These are phyloP conservation scores for Botrytis aclada DNA, from an alignment of 2,329 filamentous ascomycete genomes.

Conservation along the genomic window DNA sequence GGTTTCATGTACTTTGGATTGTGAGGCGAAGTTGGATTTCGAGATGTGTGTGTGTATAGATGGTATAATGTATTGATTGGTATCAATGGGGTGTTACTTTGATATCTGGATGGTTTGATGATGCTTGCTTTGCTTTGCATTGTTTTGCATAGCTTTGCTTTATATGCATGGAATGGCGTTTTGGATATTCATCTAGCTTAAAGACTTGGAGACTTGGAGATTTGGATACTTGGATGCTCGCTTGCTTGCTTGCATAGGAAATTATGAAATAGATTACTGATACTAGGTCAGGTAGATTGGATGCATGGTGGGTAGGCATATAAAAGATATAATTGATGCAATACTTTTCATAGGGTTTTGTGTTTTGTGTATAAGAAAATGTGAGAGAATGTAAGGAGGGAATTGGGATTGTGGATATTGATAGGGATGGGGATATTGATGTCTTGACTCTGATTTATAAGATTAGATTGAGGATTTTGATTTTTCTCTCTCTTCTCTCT, in stretches of 20 bases:
- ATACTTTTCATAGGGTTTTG: no score
- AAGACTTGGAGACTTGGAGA: no score
- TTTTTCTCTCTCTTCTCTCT: no score
- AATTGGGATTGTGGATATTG: no score
- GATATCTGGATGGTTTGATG: background rate
- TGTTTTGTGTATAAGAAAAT: no score
- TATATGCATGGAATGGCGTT: background rate
- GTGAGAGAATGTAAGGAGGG: no score
- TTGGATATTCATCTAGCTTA: background rate
- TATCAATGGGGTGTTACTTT: background rate
- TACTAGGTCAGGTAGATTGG: background rate
- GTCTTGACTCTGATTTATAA: no score
- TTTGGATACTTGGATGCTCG: no score
- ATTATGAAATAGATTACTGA: background rate
- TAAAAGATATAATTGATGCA: background rate
- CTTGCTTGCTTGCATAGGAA: no score
- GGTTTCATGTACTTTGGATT: conserved; percentile 1
- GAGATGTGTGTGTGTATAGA: background rate
- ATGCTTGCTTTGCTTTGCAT: no score
- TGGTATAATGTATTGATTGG: background rate
- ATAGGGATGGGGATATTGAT: no score
- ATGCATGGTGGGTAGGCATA: background rate
- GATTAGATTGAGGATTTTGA: no score
- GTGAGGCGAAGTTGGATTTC: background rate
- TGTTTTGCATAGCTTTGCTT: background rate